Conservation (phyloP, 1,139 yeast species). For the Geotrichum bryndzae region DNA sequence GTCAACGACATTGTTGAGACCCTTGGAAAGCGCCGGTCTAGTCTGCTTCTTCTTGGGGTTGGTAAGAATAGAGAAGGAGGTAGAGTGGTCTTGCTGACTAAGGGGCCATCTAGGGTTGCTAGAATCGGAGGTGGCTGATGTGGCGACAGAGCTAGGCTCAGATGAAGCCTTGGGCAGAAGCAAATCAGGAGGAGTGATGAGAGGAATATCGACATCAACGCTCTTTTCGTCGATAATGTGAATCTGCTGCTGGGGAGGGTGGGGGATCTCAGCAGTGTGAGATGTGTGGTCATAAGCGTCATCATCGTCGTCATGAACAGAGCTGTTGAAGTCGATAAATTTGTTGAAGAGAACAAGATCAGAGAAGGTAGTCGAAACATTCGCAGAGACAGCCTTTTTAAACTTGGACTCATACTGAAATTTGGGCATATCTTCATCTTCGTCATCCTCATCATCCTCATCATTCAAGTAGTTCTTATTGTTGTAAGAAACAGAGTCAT, state of each 20-base stretch:
- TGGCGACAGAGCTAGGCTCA: background rate
- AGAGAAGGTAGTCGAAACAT: background rate
- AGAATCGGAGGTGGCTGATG: background rate
- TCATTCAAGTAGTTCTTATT: conserved; percentile 23
- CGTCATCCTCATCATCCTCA: conserved; percentile 15
- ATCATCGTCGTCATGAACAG: background rate
- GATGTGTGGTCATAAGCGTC: conserved; percentile 5
- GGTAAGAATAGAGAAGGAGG: conserved; percentile 27
- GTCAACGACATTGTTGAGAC: background rate
- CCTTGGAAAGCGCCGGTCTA: background rate
- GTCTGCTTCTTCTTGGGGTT: conserved; percentile 7
- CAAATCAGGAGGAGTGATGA: conserved; percentile 7
- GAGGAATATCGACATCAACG: conserved; percentile 13
- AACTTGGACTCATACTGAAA: conserved; percentile 25
- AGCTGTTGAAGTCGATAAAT: conserved; percentile 8
- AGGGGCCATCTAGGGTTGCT: conserved; percentile 26
- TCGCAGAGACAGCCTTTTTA: conserved; percentile 1
- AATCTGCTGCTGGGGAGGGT: conserved; percentile 5
- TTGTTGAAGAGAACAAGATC: background rate
- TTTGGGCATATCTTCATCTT: conserved; percentile 24
- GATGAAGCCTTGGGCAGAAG: background rate
- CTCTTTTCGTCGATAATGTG: conserved; percentile 10
- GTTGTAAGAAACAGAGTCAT: conserved; percentile 5
- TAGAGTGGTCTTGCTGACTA: conserved; percentile 27
- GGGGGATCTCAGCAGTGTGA: background rate